Evolutionary conservation across 176 grass and related monocot genomes (phyloP).

Genomic region (Aechmea fasciata): DNA sequence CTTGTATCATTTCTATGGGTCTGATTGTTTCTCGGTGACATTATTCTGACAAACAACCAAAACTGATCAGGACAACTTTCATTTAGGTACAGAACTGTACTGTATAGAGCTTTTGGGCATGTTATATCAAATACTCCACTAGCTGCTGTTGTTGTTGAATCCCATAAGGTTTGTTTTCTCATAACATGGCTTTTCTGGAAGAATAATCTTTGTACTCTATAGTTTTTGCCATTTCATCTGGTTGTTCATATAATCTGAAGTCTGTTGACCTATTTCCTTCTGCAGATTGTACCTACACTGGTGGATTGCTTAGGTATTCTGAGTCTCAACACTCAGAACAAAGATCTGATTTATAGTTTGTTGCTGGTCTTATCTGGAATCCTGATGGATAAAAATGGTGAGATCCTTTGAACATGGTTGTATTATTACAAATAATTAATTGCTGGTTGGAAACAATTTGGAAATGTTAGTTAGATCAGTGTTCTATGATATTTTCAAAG

Average conservation of each 20-base stretch:
- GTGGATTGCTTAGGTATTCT: slow-evolving; percentile 61
- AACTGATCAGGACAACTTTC: slow-evolving; percentile 14
- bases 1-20: not conserved
- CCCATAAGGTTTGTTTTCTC: slow-evolving; percentile 45
- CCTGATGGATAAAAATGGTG: slow-evolving; percentile 82
- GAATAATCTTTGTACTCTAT: too few species aligned
- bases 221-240: not conserved
- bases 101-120: slow-evolving; percentile 79
- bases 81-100: slow-evolving; percentile 36
- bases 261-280: slow-evolving; percentile 15
- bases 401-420: slow-evolving; percentile 22
- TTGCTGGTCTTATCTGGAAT: slow-evolving; percentile 86
- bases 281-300: slow-evolving; percentile 60
- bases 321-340: slow-evolving; percentile 43
- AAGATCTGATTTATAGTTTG: slow-evolving; percentile 71
- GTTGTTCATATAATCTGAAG: not conserved
- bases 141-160: slow-evolving; percentile 70
- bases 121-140: slow-evolving; percentile 79
- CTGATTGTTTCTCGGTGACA: not conserved
- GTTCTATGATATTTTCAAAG: too few species aligned
- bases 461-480: not conserved
- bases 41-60: not conserved
- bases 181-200: not conserved
- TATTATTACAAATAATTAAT: slow-evolving; percentile 6
- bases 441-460: slow-evolving; percentile 12